phyloP scores from a whole-genome alignment of 352 stramenopile genomes.

The Phytophthora uliginosa region DNA sequence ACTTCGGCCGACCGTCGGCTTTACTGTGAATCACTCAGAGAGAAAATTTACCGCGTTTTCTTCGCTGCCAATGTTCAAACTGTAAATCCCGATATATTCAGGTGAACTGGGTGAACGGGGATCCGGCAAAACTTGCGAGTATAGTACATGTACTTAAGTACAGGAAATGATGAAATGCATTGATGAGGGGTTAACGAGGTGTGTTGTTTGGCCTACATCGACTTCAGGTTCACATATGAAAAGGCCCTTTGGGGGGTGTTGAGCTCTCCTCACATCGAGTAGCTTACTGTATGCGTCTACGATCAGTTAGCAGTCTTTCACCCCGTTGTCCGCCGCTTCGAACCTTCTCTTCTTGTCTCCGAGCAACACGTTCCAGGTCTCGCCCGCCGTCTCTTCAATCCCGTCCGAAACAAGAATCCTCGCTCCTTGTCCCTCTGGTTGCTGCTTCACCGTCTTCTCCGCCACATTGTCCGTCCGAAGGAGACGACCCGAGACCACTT shows the following conservation, averaged over 20 bases:
- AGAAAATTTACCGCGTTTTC: neutral
- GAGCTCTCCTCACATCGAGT: neutral
- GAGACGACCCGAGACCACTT: neutral
- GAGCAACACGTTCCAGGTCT: slow-evolving; percentile 19
- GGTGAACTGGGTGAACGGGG: neutral
- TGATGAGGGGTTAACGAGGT: neutral
- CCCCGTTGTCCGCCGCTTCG: neutral
- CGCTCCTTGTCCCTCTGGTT: neutral
- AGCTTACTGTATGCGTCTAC: neutral
- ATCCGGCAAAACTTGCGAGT: neutral
- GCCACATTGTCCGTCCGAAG: slow-evolving; percentile 1
- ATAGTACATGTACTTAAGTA: neutral
- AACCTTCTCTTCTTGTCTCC: neutral
- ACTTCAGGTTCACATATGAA: neutral
- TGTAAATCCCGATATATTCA: neutral
- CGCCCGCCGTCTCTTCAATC: slow-evolving; percentile 14
- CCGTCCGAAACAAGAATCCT: slow-evolving; percentile 19
- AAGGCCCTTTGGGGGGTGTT: neutral
- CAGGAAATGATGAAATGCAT: neutral
- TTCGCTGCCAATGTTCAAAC: neutral
- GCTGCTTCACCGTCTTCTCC: neutral
- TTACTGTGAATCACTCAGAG: neutral
- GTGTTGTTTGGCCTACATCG: neutral
- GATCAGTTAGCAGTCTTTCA: neutral
- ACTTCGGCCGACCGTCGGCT: neutral